Conservation (phyloP, 148 eudicot species). For the Bassia scoparia region DNA sequence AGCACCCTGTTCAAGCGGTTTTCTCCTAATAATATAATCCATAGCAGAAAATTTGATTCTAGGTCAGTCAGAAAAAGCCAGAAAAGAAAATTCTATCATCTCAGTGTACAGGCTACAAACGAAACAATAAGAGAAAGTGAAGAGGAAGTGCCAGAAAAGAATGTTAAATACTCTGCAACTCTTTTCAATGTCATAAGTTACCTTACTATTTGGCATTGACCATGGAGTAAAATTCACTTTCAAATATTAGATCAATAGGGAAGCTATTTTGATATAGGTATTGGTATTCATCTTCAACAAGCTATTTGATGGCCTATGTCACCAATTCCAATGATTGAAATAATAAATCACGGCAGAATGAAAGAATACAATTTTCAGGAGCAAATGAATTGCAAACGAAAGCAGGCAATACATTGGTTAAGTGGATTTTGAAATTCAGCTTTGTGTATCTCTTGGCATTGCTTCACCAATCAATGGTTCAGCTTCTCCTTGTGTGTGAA, state of each 20-base stretch:
- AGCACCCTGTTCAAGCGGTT: not conserved
- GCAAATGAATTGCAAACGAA: conserved; percentile 15
- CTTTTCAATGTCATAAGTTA: not conserved
- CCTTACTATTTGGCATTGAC: not conserved
- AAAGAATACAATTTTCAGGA: conserved; percentile 12
- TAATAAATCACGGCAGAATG: not conserved
- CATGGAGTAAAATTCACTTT: not conserved
- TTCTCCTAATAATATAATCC: not conserved
- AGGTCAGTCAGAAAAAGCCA: not conserved
- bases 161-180: not conserved
- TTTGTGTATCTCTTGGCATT: conserved; percentile 40
- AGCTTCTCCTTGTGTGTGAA: conserved; percentile 71
- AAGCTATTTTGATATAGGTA: not conserved
- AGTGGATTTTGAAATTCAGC: conserved; percentile 16
- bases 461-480: conserved; percentile 70
- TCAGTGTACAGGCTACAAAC: not conserved
- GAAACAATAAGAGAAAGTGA: not conserved
- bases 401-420: not conserved
- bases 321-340: not conserved
- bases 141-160: not conserved
- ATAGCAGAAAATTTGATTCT: not conserved
- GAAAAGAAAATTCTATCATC: not conserved
- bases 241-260: not conserved
- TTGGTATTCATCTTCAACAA: not conserved
- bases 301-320: not conserved